Conservation (phyloP, 169 alveolate species). For the Eimeria acervulina region DNA sequence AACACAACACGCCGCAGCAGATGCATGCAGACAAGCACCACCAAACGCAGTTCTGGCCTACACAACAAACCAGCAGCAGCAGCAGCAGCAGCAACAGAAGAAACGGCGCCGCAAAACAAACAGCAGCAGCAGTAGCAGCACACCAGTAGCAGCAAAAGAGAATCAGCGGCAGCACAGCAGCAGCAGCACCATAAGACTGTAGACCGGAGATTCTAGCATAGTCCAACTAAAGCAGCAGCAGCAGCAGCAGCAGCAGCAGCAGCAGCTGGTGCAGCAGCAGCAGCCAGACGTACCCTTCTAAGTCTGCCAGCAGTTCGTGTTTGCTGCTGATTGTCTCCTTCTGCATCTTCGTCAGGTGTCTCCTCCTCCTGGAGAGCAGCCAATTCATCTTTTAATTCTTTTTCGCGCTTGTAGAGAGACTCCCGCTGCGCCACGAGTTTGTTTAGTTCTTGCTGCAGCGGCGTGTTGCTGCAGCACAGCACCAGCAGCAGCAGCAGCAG, state of each 20-base stretch:
- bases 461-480: conserved; percentile 5
- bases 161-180: too few species aligned
- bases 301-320: neutral
- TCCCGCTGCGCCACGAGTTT: neutral
- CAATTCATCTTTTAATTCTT: neutral
- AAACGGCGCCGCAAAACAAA: too few species aligned
- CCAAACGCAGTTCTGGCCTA: too few species aligned
- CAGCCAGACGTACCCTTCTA: conserved; percentile 21
- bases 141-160: too few species aligned
- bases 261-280: neutral
- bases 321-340: neutral
- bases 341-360: neutral
- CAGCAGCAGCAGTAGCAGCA: too few species aligned
- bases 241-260: too few species aligned
- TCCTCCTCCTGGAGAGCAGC: neutral
- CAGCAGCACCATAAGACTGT: neutral
- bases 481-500: conserved; percentile 11
- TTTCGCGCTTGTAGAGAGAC: conserved; percentile 1
- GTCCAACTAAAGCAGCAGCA: too few species aligned
- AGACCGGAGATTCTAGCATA: too few species aligned
- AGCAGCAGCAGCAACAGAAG: too few species aligned
- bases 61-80: neutral
- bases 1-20: too few species aligned
- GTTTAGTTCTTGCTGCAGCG: conserved; percentile 18
- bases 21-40: too few species aligned